Conservation (phyloP, 2,329 filamentous ascomycete species). For the Colletotrichum sp. region DNA sequence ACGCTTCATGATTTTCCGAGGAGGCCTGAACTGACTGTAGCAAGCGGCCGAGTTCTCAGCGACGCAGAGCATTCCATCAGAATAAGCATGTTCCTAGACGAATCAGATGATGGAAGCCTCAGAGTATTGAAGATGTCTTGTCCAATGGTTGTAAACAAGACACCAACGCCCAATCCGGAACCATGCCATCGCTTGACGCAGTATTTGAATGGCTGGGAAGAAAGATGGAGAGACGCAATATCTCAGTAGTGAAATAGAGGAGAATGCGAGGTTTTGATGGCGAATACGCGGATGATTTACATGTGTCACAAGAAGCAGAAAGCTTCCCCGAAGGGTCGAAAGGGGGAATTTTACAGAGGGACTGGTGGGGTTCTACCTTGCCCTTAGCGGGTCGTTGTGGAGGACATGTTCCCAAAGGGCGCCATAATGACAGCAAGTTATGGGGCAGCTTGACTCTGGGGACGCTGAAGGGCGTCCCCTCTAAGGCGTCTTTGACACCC, state of each 20-base stretch:
- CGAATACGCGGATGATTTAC: background rate
- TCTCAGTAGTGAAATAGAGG: background rate
- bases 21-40: background rate
- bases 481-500: constrained; percentile 3
- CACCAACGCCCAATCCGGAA: background rate
- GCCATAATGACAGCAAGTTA: background rate
- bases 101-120: background rate
- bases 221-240: background rate
- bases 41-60: background rate
- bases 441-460: background rate
- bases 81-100: background rate
- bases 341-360: background rate
- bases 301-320: background rate
- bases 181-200: background rate
- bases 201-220: background rate
- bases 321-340: background rate
- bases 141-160: too few species aligned
- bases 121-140: background rate
- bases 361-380: background rate
- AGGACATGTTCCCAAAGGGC: background rate
- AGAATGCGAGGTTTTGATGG: background rate
- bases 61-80: background rate
- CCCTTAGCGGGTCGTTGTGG: background rate
- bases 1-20: background rate
- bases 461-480: background rate